phyloP scores from a whole-genome alignment of 805 yeast genomes.

The Ogataea allantospora region DNA sequence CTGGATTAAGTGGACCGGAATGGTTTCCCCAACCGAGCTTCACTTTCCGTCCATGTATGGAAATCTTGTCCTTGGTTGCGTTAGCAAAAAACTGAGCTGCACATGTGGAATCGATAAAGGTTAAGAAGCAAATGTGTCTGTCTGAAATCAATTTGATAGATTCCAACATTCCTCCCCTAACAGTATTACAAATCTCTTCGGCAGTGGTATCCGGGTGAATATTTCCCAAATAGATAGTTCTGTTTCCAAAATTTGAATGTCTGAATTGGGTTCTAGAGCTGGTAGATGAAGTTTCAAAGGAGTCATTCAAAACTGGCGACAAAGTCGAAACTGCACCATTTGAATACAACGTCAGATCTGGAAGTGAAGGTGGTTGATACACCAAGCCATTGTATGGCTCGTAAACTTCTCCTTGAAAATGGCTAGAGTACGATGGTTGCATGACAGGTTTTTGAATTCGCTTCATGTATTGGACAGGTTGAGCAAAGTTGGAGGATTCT shows the following conservation, averaged over 20 bases:
- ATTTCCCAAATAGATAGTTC: slow-evolving; percentile 70
- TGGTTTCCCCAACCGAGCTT: slow-evolving; percentile 74
- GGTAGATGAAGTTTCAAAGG: neutral
- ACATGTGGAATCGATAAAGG: slow-evolving; percentile 61
- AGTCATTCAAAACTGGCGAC: neutral
- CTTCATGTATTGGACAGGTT: slow-evolving; percentile 3
- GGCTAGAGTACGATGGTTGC: slow-evolving; percentile 1
- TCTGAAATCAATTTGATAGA: slow-evolving; percentile 47
- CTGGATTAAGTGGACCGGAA: slow-evolving; percentile 58
- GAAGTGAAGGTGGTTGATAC: slow-evolving; percentile 8
- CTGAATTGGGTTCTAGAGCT: neutral
- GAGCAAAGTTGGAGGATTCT: slow-evolving; percentile 7
- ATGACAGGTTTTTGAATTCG: slow-evolving; percentile 8
- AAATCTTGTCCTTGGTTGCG: slow-evolving; percentile 47
- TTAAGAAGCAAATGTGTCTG: slow-evolving; percentile 63
- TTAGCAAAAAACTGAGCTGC: slow-evolving; percentile 67
- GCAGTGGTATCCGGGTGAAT: slow-evolving; percentile 61
- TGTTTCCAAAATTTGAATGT: slow-evolving; percentile 41
- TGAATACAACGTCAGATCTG: slow-evolving; percentile 6
- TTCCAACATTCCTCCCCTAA: slow-evolving; percentile 76
- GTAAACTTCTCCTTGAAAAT: slow-evolving; percentile 6
- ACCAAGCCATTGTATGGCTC: slow-evolving; percentile 14
- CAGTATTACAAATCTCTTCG: slow-evolving; percentile 73
- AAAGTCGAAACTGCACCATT: slow-evolving; percentile 8
- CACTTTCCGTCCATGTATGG: slow-evolving; percentile 58